Evolutionary conservation across 345 rosid species (phyloP), one percentile per base, ranked within the genome.

Genomic region (Clausena lansium): DNA sequence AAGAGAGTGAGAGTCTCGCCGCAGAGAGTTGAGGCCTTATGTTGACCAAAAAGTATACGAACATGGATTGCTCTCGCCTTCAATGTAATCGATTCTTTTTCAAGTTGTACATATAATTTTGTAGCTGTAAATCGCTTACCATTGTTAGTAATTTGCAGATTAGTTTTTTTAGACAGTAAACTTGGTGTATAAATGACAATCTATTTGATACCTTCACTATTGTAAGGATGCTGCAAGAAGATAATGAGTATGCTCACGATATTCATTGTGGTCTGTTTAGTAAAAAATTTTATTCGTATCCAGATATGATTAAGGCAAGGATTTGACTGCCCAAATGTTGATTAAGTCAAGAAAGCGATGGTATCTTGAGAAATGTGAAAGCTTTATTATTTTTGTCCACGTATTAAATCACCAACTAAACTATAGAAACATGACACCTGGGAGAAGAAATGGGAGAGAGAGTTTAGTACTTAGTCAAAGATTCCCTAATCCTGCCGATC

Each of bases 391-490:
- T 3, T 45, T 45, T 13, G 0, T 13, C 13, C 50, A 7, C 2
- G 1, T 38, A 38, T 38, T 38, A 2, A 45, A 45, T 3, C 50
- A 13, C 50, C 50, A 3, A 13, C 17, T 3, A 13, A 3, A 13
- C 17, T 3, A 13, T 45, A 1, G 17, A 3, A 11, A 0, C 50
- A 45, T 11, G 3, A 3, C 1, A 1, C 5, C 0, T 0, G 17
- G 1, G 50, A 4, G 66, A 28, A 13, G 67, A 32, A 63, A 13
- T 30, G 38, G 2, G n/a, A 30, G 66, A 0, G 30, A 13, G 2
- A 22, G 2, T 63, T 30, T 30, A 63, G 1, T 63, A 30, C 2
- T 17, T 14, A 7, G 39, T 17, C 67, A 63, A 63, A 63, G 11
- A 17, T 32, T 10, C n/a, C 9, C 2, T 0, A 0, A 6, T 7